Evolutionary conservation across 768 basidiomycete genomes (phyloP), one percentile per base, ranked within the genome.

Genomic region (Lactarius tabidus): DNA sequence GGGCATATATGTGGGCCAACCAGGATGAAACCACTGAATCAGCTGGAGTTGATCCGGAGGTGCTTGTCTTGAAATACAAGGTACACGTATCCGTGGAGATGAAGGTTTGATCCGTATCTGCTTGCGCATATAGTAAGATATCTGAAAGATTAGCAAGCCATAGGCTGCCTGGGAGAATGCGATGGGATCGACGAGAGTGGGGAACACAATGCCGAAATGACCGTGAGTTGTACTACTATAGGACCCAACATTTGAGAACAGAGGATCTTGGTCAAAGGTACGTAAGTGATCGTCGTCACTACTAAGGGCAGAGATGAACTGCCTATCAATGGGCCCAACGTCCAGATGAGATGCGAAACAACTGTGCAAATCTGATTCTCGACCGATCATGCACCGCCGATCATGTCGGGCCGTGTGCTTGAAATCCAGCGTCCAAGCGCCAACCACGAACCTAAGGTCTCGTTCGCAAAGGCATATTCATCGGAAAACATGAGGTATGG

Each of bases 371-470:
- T 36, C 55, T 39, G 43, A 26, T 20, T 63, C 60, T 10, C 54
- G 38, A 43, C 67, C 70, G 35, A 75, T 66, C 35, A 81, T 74
- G 28, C 71, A 3, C 81, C 84, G 20, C 80, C 80, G 10, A 77
- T 71, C 35, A 64, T 66, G 33, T 76, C 74, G 15, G 71, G 71
- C 3, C 71, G 72, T 35, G 70, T 73, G 2, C 63, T 55, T 29
- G 74, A 70, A 20, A 76, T 65, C 41, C 66, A 71, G 33, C 60
- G 45, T 20, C 76, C 77, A 28, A 78, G 70, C 1, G 66, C 48
- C 20, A 63, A 36, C 78, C 77, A 78, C 14, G 70, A 63, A 35
- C 70, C 68, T 14, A 62, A 57, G n/a, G 55, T 60, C n/a, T 59
- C 17, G 5, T 62, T 62, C 29, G 53, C 33, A 20, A 43, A 73